These are phyloP conservation scores for Echeveria elegans DNA, from an alignment of 164 flowering plant genomes.

Conservation along the genomic window DNA sequence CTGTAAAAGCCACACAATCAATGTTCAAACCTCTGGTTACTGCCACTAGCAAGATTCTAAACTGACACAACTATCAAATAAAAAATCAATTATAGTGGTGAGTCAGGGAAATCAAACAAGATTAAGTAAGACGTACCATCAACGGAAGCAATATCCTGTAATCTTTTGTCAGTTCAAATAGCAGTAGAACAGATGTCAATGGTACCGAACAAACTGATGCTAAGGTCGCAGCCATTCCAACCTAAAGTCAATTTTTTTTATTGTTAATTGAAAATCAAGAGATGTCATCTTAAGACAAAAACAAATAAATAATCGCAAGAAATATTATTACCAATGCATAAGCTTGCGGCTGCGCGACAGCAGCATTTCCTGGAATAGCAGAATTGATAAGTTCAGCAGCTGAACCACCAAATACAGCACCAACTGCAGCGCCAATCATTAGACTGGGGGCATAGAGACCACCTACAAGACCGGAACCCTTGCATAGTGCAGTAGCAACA, in stretches of 20 bases:
- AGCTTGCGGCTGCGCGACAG: slow-evolving; percentile 97
- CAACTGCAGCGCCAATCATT: slow-evolving; percentile 99
- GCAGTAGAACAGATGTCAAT: slow-evolving; percentile 87
- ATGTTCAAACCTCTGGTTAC: background rate
- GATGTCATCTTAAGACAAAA: background rate
- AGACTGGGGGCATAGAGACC: slow-evolving; percentile 98
- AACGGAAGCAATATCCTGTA: slow-evolving; percentile 96
- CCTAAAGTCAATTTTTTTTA: slow-evolving; percentile 37
- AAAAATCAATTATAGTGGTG: too few species aligned
- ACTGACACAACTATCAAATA: background rate
- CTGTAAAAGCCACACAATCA: background rate
- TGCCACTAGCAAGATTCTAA: background rate
- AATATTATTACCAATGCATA: slow-evolving; percentile 73
- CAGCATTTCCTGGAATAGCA: slow-evolving; percentile 94
- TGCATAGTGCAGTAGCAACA: slow-evolving; percentile 92
- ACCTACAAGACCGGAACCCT: slow-evolving; percentile 98
- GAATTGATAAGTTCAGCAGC: slow-evolving; percentile 89
- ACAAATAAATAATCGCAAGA: background rate
- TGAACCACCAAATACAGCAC: slow-evolving; percentile 97
- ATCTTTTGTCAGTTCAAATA: slow-evolving; percentile 96
- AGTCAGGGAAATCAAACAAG: background rate
- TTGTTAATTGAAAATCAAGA: background rate
- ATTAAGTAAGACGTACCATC: slow-evolving; percentile 48
- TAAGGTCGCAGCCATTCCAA: slow-evolving; percentile 99
- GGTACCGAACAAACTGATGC: slow-evolving; percentile 98